These are phyloP conservation scores for Steccherinum ochraceum DNA, from an alignment of 768 basidiomycete species.

Conservation along the genomic window DNA sequence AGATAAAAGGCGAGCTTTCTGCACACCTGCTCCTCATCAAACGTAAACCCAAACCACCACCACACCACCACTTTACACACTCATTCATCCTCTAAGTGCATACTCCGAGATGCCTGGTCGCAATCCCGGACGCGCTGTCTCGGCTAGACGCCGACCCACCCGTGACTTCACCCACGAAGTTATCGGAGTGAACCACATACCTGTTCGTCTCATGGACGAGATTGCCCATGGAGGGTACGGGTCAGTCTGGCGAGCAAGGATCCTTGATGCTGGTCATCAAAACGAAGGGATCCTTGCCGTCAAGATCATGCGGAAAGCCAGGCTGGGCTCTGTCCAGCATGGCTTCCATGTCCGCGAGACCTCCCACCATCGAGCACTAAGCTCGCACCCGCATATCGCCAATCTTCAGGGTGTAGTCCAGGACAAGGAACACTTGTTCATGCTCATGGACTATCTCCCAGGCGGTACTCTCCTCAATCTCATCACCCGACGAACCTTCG, in stretches of 20 bases:
- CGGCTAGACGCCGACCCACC: neutral
- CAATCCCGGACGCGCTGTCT: neutral
- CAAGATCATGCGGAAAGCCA: slow-evolving; percentile 14
- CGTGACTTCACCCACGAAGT: slow-evolving; percentile 19
- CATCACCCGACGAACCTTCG: slow-evolving; percentile 31
- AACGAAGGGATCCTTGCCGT: slow-evolving; percentile 8
- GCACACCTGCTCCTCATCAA: no score
- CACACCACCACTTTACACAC: neutral
- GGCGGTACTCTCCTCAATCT: slow-evolving; percentile 42
- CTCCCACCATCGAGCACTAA: slow-evolving; percentile 43
- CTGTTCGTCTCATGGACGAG: slow-evolving; percentile 69
- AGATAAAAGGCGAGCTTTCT: no score
- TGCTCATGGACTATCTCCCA: slow-evolving; percentile 45
- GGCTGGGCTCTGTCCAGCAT: neutral
- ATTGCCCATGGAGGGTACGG: slow-evolving; percentile 93
- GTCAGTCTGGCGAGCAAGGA: slow-evolving; percentile 83
- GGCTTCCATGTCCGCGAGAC: slow-evolving; percentile 65
- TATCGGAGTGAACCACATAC: slow-evolving; percentile 65
- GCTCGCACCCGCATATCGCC: slow-evolving; percentile 58
- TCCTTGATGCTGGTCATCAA: slow-evolving; percentile 18
- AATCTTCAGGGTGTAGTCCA: slow-evolving; percentile 59
- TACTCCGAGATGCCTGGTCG: neutral
- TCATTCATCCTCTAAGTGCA: neutral
- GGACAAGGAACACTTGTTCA: slow-evolving; percentile 57
- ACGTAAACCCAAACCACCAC: neutral